phyloP scores from a whole-genome alignment of 2,329 filamentous ascomycete species.

The Gremmenia infestans region DNA sequence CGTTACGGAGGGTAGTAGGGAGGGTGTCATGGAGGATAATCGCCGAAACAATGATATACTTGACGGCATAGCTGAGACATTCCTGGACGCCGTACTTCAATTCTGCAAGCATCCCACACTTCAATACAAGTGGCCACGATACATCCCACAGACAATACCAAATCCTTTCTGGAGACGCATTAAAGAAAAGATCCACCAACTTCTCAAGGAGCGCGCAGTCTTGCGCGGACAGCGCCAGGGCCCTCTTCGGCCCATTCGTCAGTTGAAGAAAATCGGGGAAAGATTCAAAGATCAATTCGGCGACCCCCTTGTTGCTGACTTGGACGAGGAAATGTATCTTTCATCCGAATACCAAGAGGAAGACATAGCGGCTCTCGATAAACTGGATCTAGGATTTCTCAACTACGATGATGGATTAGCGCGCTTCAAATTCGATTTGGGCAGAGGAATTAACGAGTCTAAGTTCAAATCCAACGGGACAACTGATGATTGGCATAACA shows the following conservation, averaged over 20 bases:
- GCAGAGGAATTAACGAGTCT: not conserved
- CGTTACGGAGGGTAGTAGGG: conserved; percentile 37
- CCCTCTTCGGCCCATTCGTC: conserved; percentile 1
- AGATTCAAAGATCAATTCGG: conserved; percentile 3
- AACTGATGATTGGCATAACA: conserved; percentile 1
- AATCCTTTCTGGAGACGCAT: conserved; percentile 4
- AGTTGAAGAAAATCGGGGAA: not conserved
- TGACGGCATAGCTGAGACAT: conserved; percentile 35
- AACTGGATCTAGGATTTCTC: too few relatives aligned
- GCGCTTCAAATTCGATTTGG: not conserved
- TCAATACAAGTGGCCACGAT: conserved; percentile 42
- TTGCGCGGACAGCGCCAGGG: not conserved
- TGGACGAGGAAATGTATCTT: conserved; percentile 5
- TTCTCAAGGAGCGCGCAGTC: conserved; percentile 1
- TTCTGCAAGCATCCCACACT: conserved; percentile 37
- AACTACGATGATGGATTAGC: too few relatives aligned
- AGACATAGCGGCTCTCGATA: not conserved
- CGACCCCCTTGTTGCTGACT: conserved; percentile 8
- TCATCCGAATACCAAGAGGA: conserved; percentile 1
- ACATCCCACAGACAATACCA: conserved; percentile 33
- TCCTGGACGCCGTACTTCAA: conserved; percentile 35
- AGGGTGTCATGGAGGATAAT: conserved; percentile 12
- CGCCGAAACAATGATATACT: conserved; percentile 39
- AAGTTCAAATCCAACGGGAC: conserved; percentile 7
- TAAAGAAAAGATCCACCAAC: conserved; percentile 2